phyloP scores from a whole-genome alignment of 371 early-diverging fungal genomes.

The Haplosporangium sp. region DNA sequence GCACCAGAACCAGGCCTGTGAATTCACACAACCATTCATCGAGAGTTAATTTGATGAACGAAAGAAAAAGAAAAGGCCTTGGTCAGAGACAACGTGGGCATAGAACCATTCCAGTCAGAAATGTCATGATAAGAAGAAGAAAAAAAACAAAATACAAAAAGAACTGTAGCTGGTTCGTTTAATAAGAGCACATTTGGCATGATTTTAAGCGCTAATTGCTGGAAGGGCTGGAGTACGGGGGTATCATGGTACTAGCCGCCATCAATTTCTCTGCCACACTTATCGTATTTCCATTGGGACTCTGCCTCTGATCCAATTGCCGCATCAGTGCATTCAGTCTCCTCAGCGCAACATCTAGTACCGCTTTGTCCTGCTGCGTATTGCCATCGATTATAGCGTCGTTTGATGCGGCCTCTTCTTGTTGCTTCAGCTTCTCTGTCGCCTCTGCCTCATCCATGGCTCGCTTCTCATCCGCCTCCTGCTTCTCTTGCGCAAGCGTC shows the following conservation, averaged over 20 bases:
- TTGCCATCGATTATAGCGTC: not conserved
- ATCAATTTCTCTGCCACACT: too few relatives aligned
- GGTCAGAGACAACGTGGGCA: too few relatives aligned
- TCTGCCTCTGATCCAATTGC: constrained; percentile 24
- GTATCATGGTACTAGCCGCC: too few relatives aligned
- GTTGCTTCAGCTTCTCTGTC: not conserved
- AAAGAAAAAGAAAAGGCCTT: too few relatives aligned
- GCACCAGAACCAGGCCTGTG: too few relatives aligned
- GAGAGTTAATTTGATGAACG: too few relatives aligned
- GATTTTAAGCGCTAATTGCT: too few relatives aligned
- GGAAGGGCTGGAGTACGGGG: too few relatives aligned
- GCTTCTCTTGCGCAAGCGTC: constrained; percentile 41
- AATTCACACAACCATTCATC: too few relatives aligned
- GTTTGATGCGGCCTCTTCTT: not conserved
- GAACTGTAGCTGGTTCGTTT: not conserved
- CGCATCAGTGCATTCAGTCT: constrained; percentile 41
- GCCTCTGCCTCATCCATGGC: constrained; percentile 2
- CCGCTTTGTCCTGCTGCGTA: not conserved
- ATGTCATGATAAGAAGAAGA: too few relatives aligned
- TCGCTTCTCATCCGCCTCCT: constrained; percentile 19
- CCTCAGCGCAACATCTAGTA: constrained; percentile 37
- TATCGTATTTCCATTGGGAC: not conserved
- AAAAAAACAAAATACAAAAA: too few relatives aligned
- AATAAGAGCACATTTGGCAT: not conserved
- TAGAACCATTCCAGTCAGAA: too few relatives aligned